Base-by-base conservation (phyloP, 2,329 filamentous ascomycete genomes). In the Chaetothyriales sp. region DNA sequence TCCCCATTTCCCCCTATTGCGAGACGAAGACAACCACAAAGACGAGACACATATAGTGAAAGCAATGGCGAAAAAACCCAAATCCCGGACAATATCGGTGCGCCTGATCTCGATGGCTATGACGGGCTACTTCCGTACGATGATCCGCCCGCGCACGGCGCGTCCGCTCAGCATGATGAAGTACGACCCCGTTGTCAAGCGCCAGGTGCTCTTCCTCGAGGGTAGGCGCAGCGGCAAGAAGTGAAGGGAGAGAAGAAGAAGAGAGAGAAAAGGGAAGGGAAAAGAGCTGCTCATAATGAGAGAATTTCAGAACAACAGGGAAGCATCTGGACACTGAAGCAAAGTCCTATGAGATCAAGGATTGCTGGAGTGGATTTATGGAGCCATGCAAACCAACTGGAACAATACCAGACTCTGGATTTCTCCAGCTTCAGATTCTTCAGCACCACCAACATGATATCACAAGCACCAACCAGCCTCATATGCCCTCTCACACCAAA, bases 81-180 rank as follows among this genome's bases (percentile, higher is more conserved):
- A 96, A 76, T 86, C 89, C 65, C 87, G 93, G 67, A 83, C 90
- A 59, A 83, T 98, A 66, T 79, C 86, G 65, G 90, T 95, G 68
- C 89, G 92, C 66, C 83, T 98, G 60, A 75, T 98, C 67, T 95
- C 88, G 57, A 98, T 98, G 92, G 92, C 92, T 66, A 83, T 95
- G 83, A 98, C 92, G 22, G 92, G 92, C 64, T 98, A 88, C 77
- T 98, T 90, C 76, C 89, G 90, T 69, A 93, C 87, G 49, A 81
- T 94, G 68, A 77, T 83, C 60, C 82, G 93, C 53, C 89, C 88
- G 10, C 83, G 92, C 60, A 77, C 79, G 26, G 77, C 88, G 56
- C 76, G 83, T 44, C 89, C 93, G 51, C 78, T 98, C 70, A 93
- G 88, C 73, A 92, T 98, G 87, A 74, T 98, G 62, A 98, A 98